Conservation (phyloP, 306 rosid species). For the Styphnolobium japonicum region DNA sequence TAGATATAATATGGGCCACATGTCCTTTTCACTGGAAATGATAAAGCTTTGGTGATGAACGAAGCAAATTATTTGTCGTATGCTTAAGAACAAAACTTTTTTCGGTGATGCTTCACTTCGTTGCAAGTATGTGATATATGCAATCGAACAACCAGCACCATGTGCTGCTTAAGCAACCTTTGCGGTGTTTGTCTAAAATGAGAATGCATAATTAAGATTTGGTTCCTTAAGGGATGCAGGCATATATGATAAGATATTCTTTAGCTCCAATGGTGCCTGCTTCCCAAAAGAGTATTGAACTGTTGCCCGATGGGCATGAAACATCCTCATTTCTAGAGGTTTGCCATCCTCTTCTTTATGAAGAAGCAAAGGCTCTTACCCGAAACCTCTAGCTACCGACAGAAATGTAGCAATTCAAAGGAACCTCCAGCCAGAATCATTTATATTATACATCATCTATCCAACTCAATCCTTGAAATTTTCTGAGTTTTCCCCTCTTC, state of each 20-base stretch:
- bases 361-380: conserved; percentile 9
- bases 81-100: neutral
- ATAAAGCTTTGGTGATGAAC: neutral
- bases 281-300: neutral
- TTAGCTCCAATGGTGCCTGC: neutral
- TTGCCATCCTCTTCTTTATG: neutral
- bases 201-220: neutral
- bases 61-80: neutral
- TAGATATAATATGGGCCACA: neutral
- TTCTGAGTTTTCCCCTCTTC: conserved; percentile 53
- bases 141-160: neutral
- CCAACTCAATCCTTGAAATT: conserved; percentile 89
- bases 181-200: neutral
- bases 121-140: neutral
- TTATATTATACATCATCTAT: conserved; percentile 42
- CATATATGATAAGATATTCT: neutral
- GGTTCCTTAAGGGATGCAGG: neutral
- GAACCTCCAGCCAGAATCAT: conserved; percentile 2
- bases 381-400: neutral
- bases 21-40: conserved; percentile 7
- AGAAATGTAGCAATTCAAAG: neutral
- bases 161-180: neutral
- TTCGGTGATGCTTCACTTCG: neutral
- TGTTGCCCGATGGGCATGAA: neutral
- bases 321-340: neutral